A percentile compares a stretch with the other conserved stretches of the same genome.
Conservation (phyloP, 1,284 basidiomycete genomes). For the Ustilago loliicola region DNA sequence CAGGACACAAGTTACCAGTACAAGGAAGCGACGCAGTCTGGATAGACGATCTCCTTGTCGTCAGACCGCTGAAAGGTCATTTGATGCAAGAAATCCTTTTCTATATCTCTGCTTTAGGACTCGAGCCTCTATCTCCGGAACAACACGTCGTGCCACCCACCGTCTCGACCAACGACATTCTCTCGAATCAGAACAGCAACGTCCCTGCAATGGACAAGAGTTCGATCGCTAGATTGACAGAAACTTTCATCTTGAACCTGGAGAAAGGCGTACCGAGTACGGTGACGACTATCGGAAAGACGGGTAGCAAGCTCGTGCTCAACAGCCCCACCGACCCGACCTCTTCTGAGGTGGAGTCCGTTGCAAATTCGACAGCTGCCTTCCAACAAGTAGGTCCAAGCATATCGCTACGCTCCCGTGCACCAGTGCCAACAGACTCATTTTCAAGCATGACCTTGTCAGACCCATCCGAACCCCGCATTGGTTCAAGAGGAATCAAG, state of each 20-base stretch:
- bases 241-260: conserved; percentile 62
- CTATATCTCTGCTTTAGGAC: conserved; percentile 38
- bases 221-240: conserved; percentile 59
- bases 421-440: conserved; percentile 5
- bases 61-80: conserved; percentile 53
- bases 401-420: conserved; percentile 19
- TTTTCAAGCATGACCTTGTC: conserved; percentile 7
- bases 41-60: conserved; percentile 57
- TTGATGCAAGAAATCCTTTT: conserved; percentile 54
- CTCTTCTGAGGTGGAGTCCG: not conserved
- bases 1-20: conserved; percentile 64
- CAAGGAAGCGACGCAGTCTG: conserved; percentile 54
- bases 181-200: conserved; percentile 6
- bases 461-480: conserved; percentile 30
- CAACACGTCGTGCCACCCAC: conserved; percentile 32
- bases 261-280: conserved; percentile 65
- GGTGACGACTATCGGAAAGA: conserved; percentile 62
- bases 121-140: conserved; percentile 28
- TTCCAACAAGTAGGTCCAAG: conserved; percentile 49
- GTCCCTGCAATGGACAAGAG: conserved; percentile 53
- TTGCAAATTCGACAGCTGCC: conserved; percentile 14
- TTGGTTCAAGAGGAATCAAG: conserved; percentile 51
- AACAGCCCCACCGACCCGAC: conserved; percentile 10
- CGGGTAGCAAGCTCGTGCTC: conserved; percentile 65
- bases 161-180: conserved; percentile 15